phyloP scores from a whole-genome alignment of 371 early-diverging fungal genomes.

The Mucor mucedo region DNA sequence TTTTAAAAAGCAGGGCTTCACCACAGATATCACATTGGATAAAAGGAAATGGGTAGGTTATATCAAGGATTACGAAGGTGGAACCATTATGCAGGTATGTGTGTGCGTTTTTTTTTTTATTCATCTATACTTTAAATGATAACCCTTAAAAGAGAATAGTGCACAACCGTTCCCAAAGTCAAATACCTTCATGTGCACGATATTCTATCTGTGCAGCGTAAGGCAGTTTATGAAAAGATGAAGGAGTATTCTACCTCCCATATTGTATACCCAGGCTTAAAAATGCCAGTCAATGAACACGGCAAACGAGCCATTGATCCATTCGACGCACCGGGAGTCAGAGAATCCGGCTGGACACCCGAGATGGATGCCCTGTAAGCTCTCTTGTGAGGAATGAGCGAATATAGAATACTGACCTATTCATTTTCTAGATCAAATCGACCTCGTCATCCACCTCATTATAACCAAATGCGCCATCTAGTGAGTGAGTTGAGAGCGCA shows the following conservation, averaged over 20 bases:
- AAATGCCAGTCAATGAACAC: constrained; percentile 64
- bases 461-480: constrained; percentile 75
- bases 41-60: constrained; percentile 96
- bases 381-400: neutral
- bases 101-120: too few species aligned
- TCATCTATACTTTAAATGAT: neutral
- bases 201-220: constrained; percentile 70
- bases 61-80: constrained; percentile 99
- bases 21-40: constrained; percentile 93
- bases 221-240: constrained; percentile 85
- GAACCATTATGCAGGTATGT: constrained; percentile 95
- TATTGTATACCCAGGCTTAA: constrained; percentile 80
- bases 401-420: neutral
- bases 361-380: constrained; percentile 77
- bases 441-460: constrained; percentile 57
- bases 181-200: constrained; percentile 61
- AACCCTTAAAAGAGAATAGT: constrained; percentile 22
- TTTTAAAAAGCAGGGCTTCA: constrained; percentile 99
- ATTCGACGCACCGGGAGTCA: constrained; percentile 77
- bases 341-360: constrained; percentile 91
- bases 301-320: constrained; percentile 56
- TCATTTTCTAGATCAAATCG: constrained; percentile 47
- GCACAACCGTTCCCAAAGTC: constrained; percentile 58
- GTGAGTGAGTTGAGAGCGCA: constrained; percentile 79
- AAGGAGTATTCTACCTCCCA: constrained; percentile 75